Conservation (phyloP, 176 grass and related monocot species). For the Thinopyrum elongatum region DNA sequence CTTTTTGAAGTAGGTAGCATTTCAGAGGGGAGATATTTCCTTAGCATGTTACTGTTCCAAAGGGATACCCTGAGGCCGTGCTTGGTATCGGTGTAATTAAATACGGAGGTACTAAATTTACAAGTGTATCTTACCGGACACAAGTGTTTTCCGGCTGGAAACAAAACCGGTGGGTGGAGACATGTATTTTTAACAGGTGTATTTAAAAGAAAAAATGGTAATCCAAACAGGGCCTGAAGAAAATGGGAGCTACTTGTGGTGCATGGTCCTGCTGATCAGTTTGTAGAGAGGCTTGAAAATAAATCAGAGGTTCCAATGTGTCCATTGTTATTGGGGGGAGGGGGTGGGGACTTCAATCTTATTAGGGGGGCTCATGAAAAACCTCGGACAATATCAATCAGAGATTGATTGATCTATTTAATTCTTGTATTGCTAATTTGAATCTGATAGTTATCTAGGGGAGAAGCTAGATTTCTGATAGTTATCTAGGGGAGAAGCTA, state of each 20-base stretch:
- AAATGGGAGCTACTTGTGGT: not conserved
- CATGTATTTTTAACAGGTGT: no score
- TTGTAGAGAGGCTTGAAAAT: not conserved
- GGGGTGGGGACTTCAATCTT: no score
- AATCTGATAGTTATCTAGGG: not conserved
- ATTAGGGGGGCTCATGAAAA: no score
- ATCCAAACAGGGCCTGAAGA: not conserved
- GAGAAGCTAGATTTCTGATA: not conserved
- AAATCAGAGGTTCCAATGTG: not conserved
- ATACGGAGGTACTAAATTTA: no score
- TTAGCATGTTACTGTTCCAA: not conserved
- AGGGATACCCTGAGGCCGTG: not conserved
- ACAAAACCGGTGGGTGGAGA: no score
- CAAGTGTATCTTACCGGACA: no score
- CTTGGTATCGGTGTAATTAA: no score
- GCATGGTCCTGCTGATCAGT: not conserved
- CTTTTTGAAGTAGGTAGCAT: not conserved
- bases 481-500: not conserved
- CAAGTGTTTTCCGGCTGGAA: no score
- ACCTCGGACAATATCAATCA: no score
- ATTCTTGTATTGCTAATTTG: not conserved
- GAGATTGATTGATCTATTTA: no score
- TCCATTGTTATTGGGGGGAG: not conserved
- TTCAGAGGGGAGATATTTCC: not conserved
- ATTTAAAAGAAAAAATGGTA: no score